Percentiles rank a stretch among this genome's conserved stretches.
Conservation (phyloP, 768 basidiomycete genomes). For the Lepiota venenata region DNA sequence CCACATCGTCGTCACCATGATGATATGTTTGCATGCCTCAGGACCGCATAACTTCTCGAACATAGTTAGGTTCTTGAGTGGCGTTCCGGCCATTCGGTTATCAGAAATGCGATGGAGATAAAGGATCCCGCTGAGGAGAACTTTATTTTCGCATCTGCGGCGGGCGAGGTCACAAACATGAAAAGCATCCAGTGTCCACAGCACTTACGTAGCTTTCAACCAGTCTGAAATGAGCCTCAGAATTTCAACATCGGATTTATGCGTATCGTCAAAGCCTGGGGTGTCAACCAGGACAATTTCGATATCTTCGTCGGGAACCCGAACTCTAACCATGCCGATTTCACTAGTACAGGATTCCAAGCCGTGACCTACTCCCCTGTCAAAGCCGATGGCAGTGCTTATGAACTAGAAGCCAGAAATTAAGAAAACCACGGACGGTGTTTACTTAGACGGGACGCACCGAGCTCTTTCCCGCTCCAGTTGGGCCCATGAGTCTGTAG, state of each 20-base stretch:
- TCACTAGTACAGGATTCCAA: slow-evolving; percentile 32
- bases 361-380: slow-evolving; percentile 25
- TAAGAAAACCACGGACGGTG: neutral
- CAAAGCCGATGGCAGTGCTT: slow-evolving; percentile 28
- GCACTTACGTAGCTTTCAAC: slow-evolving; percentile 14
- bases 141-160: slow-evolving; percentile 6
- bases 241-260: slow-evolving; percentile 19
- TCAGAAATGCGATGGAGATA: slow-evolving; percentile 21
- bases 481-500: slow-evolving; percentile 15
- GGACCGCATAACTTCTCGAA: slow-evolving; percentile 33
- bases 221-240: slow-evolving; percentile 21
- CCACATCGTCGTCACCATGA: slow-evolving; percentile 28
- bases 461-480: slow-evolving; percentile 19
- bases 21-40: slow-evolving; percentile 22
- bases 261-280: slow-evolving; percentile 25
- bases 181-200: slow-evolving; percentile 2
- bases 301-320: neutral
- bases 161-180: neutral
- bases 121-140: slow-evolving; percentile 25
- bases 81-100: slow-evolving; percentile 26
- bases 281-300: slow-evolving; percentile 24
- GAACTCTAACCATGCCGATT: slow-evolving; percentile 14
- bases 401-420: slow-evolving; percentile 24
- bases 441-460: neutral
- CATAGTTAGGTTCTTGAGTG: slow-evolving; percentile 25